A percentile compares a stretch with the other conserved stretches of the same genome.
These are phyloP conservation scores for Agastache rugosa DNA, from an alignment of 257 asterid species.

Conservation along the genomic window DNA sequence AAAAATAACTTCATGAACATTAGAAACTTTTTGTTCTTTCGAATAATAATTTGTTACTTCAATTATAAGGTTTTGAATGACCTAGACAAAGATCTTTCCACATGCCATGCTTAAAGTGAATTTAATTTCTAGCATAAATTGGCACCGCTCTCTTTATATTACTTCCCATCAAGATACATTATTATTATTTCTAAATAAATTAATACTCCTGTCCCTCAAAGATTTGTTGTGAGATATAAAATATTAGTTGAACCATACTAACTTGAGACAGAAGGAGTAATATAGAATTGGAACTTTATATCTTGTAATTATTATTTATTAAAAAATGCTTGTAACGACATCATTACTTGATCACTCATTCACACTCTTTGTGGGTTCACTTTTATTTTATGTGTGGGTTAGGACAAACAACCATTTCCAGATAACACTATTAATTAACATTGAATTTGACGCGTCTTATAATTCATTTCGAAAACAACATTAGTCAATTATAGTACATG, in stretches of 20 bases:
- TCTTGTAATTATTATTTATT: background rate
- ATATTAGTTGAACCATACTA: too few relatives aligned
- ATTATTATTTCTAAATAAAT: background rate
- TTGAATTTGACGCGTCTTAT: conserved; percentile 6
- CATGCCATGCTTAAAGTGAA: conserved; percentile 9
- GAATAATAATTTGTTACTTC: background rate
- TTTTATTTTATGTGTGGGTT: background rate
- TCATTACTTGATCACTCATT: too few relatives aligned
- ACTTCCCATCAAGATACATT: background rate
- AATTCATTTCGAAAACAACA: background rate
- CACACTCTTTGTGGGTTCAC: background rate
- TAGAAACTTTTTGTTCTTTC: too few relatives aligned
- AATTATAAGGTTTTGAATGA: background rate
- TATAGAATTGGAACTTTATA: too few relatives aligned
- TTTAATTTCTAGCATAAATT: background rate
- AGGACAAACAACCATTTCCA: background rate
- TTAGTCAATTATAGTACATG: background rate
- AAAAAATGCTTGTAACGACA: too few relatives aligned
- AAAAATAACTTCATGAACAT: too few relatives aligned
- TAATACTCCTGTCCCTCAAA: too few relatives aligned
- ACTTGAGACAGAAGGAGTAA: too few relatives aligned
- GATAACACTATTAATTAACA: background rate
- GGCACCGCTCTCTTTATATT: background rate
- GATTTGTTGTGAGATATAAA: too few relatives aligned
- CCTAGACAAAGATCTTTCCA: background rate